Conservation (phyloP, 2,329 filamentous ascomycete species). For the Talaromyces islandicus region DNA sequence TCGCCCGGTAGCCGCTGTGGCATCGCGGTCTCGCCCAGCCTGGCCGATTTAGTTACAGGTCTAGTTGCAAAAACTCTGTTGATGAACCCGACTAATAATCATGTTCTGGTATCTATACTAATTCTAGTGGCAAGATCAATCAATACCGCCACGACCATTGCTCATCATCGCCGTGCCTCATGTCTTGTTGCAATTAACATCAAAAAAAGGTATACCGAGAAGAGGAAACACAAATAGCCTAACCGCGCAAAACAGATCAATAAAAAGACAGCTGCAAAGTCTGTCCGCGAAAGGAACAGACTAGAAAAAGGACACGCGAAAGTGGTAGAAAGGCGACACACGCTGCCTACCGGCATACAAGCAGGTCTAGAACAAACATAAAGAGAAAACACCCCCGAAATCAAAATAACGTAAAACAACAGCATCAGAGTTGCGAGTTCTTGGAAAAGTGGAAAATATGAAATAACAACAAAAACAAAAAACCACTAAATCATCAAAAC, state of each 20-base stretch:
- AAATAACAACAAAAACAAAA: neutral
- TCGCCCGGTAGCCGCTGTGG: neutral
- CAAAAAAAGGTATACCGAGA: neutral
- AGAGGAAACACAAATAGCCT: constrained; percentile 3
- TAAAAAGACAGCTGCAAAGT: neutral
- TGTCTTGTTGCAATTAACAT: neutral
- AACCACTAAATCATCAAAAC: constrained; percentile 10
- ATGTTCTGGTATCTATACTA: neutral
- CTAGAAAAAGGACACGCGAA: constrained; percentile 18
- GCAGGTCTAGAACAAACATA: constrained; percentile 16
- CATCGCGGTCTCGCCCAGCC: neutral
- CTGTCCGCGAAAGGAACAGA: neutral
- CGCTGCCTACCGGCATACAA: constrained; percentile 15
- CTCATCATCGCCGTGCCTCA: constrained; percentile 2
- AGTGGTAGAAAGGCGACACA: constrained; percentile 16
- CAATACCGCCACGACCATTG: neutral
- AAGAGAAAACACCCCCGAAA: neutral
- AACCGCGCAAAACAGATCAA: neutral
- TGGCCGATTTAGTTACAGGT: neutral
- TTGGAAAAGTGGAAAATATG: neutral
- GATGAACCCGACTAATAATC: neutral
- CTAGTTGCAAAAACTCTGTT: neutral
- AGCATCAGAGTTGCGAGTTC: constrained; percentile 1
- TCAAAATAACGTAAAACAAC: neutral
- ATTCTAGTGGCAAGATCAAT: neutral